These are phyloP conservation scores for Zymoseptoria pseudotritici DNA, from an alignment of 2,329 filamentous ascomycete species.

Conservation along the genomic window DNA sequence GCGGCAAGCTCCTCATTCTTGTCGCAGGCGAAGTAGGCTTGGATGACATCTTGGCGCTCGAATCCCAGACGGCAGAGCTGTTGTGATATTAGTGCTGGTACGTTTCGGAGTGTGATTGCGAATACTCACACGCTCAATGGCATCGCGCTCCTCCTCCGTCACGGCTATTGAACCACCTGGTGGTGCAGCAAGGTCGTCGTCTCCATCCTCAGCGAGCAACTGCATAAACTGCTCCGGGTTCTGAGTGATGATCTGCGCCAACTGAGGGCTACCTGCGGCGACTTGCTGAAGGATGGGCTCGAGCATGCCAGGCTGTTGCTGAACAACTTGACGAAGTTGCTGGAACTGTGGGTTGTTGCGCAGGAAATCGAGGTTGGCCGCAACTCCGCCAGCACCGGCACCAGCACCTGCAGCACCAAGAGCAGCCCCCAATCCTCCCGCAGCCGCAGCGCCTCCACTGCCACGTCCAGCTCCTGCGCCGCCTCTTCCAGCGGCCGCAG, in stretches of 20 bases:
- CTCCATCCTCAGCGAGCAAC: constrained; percentile 76
- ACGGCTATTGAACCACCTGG: constrained; percentile 88
- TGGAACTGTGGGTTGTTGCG: constrained; percentile 96
- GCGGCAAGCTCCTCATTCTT: constrained; percentile 98
- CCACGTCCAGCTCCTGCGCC: constrained; percentile 38
- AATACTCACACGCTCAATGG: constrained; percentile 77
- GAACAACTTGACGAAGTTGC: constrained; percentile 91
- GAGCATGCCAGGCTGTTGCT: constrained; percentile 96
- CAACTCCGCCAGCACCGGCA: constrained; percentile 44
- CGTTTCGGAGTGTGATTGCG: not conserved
- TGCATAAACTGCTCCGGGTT: constrained; percentile 92
- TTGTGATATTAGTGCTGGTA: constrained; percentile 11
- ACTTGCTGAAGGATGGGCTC: constrained; percentile 97
- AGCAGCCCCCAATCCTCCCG: constrained; percentile 30
- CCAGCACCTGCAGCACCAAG: constrained; percentile 30
- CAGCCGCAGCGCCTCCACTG: constrained; percentile 36
- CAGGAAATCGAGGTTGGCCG: constrained; percentile 77
- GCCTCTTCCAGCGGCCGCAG: constrained; percentile 29
- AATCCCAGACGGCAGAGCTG: constrained; percentile 91
- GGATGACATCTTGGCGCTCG: constrained; percentile 84
- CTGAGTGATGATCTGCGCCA: constrained; percentile 83
- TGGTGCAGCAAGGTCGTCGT: constrained; percentile 74
- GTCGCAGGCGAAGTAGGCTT: constrained; percentile 98
- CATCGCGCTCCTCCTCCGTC: constrained; percentile 92
- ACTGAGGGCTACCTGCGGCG: constrained; percentile 85